These are phyloP conservation scores for Wickerhamiella australiensis DNA, from an alignment of 805 yeast genomes.

Conservation along the genomic window DNA sequence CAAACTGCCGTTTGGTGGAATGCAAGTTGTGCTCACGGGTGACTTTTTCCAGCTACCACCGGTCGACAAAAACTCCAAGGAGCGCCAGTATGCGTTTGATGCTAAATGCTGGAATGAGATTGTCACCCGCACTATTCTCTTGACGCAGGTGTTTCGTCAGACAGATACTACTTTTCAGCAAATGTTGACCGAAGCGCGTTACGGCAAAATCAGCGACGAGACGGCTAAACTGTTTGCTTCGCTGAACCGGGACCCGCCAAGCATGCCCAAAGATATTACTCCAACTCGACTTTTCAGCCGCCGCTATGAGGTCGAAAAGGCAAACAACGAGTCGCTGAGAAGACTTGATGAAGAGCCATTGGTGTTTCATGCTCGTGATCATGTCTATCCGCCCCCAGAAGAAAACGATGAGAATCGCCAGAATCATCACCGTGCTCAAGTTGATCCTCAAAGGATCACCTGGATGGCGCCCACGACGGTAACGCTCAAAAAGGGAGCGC, in stretches of 20 bases:
- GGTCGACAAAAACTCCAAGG: constrained; percentile 36
- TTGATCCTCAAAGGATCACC: constrained; percentile 32
- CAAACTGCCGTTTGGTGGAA: constrained; percentile 77
- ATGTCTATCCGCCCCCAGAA: constrained; percentile 16
- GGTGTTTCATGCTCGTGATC: constrained; percentile 38
- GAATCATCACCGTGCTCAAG: constrained; percentile 8
- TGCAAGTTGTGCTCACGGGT: constrained; percentile 82
- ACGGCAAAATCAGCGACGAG: constrained; percentile 47
- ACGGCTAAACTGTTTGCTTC: constrained; percentile 39
- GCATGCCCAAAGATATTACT: constrained; percentile 55
- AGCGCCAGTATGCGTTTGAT: constrained; percentile 57
- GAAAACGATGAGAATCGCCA: constrained; percentile 1
- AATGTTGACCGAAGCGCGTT: constrained; percentile 69
- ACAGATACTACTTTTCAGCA: constrained; percentile 59
- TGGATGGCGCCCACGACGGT: constrained; percentile 61
- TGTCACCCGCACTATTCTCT: constrained; percentile 51
- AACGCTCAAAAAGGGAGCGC: constrained; percentile 70
- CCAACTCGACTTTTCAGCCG: constrained; percentile 90
- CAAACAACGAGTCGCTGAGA: constrained; percentile 47
- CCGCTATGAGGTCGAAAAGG: constrained; percentile 66
- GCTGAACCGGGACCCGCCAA: constrained; percentile 43
- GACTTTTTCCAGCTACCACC: constrained; percentile 96
- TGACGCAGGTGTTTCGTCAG: constrained; percentile 80
- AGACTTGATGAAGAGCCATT: constrained; percentile 38
- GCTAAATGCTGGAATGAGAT: constrained; percentile 54